A percentile compares a stretch with the other conserved stretches of the same genome.
Conservation (phyloP, 2,329 filamentous ascomycete species). For the Amesomyces nigricolor region DNA sequence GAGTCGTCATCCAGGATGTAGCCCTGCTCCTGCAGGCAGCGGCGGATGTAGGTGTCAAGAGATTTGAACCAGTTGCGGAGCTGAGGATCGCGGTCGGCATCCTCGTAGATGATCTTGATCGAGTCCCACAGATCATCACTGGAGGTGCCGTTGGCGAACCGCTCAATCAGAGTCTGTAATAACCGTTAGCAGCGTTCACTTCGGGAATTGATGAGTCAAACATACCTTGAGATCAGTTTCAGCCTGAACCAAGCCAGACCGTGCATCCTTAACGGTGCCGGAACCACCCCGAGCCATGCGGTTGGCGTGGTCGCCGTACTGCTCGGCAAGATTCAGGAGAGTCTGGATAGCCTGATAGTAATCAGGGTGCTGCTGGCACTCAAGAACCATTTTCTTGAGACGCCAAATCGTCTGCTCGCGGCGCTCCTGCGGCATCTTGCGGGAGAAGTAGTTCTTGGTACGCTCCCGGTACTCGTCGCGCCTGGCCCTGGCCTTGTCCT, state of each 20-base stretch:
- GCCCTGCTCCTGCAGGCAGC: slow-evolving; percentile 80
- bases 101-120: slow-evolving; percentile 77
- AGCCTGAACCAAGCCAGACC: slow-evolving; percentile 61
- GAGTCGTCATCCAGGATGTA: slow-evolving; percentile 81
- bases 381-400: slow-evolving; percentile 93
- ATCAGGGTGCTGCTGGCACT: slow-evolving; percentile 91
- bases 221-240: slow-evolving; percentile 71
- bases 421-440: slow-evolving; percentile 88
- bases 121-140: slow-evolving; percentile 79
- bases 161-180: slow-evolving; percentile 73
- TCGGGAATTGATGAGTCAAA: background rate
- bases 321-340: slow-evolving; percentile 74
- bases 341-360: slow-evolving; percentile 91
- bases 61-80: slow-evolving; percentile 84
- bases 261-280: slow-evolving; percentile 67
- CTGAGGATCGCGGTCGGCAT: slow-evolving; percentile 81
- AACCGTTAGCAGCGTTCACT: slow-evolving; percentile 33
- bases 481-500: slow-evolving; percentile 40
- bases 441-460: slow-evolving; percentile 67
- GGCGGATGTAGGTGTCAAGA: slow-evolving; percentile 71
- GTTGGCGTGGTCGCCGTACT: slow-evolving; percentile 72
- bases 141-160: slow-evolving; percentile 92
- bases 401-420: slow-evolving; percentile 89
- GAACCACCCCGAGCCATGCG: slow-evolving; percentile 57
- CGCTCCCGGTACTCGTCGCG: slow-evolving; percentile 36